phyloP scores from a whole-genome alignment of 305 asterid species.

The Nicotiana rustica region DNA sequence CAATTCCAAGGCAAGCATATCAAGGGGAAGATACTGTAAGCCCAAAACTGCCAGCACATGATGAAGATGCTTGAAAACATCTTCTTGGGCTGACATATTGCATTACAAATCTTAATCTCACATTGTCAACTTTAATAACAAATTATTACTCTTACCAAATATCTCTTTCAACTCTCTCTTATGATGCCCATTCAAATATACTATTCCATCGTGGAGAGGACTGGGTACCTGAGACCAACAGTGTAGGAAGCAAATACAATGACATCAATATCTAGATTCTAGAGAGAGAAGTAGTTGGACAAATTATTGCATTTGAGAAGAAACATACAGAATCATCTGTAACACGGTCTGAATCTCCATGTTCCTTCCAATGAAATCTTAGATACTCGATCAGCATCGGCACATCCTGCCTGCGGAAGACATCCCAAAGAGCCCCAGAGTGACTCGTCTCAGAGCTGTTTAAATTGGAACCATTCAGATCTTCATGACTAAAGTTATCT shows the following conservation, averaged over 20 bases:
- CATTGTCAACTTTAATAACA: constrained; percentile 21
- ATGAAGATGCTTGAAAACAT: constrained; percentile 5
- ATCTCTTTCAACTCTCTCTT: constrained; percentile 82
- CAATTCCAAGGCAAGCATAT: constrained; percentile 20
- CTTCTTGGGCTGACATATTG: background rate
- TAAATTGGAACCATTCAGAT: constrained; percentile 45
- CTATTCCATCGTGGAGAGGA: constrained; percentile 68
- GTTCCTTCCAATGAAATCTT: constrained; percentile 61
- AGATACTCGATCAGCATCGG: constrained; percentile 75
- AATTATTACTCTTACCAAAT: constrained; percentile 66
- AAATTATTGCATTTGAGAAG: constrained; percentile 27
- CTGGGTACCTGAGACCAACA: constrained; percentile 63
- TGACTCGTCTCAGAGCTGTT: constrained; percentile 42
- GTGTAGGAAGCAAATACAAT: constrained; percentile 39
- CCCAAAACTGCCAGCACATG: background rate
- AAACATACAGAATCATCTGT: constrained; percentile 57
- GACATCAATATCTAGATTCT: constrained; percentile 23
- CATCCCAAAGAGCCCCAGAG: constrained; percentile 92
- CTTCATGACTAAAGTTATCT: constrained; percentile 44
- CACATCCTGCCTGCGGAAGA: constrained; percentile 84
- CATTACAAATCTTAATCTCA: background rate
- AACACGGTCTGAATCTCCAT: constrained; percentile 47
- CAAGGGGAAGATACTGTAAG: constrained; percentile 15
- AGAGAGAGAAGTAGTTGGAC: constrained; percentile 20
- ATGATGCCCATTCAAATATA: constrained; percentile 76